phyloP scores from a whole-genome alignment of 768 basidiomycete genomes.

The Mycena sanguinolenta region DNA sequence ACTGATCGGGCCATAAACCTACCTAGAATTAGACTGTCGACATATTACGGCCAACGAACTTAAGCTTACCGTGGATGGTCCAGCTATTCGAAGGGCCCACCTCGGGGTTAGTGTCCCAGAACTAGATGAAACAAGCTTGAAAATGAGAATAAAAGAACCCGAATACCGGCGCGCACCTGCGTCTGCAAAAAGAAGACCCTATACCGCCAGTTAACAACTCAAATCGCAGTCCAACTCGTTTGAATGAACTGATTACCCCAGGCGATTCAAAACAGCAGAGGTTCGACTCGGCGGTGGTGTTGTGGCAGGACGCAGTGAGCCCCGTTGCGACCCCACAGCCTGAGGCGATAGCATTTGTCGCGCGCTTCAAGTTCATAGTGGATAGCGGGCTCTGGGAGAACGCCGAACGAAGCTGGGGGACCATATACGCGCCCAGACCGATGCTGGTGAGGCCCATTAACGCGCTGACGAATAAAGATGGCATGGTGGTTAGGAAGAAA shows the following conservation, averaged over 20 bases:
- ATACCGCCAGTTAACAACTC: no score
- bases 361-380: no score
- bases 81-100: constrained; percentile 64
- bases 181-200: constrained; percentile 63
- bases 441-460: no score
- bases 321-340: constrained; percentile 31
- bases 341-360: constrained; percentile 17
- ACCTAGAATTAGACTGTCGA: constrained; percentile 23
- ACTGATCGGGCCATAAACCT: constrained; percentile 69
- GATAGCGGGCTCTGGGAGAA: no score
- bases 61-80: constrained; percentile 55
- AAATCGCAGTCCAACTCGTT: no score
- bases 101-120: constrained; percentile 64
- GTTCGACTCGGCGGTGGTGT: constrained; percentile 21
- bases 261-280: constrained; percentile 65
- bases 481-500: no score
- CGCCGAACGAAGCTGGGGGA: no score
- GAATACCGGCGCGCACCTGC: constrained; percentile 4
- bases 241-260: constrained; percentile 35
- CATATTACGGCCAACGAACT: neutral
- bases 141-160: neutral
- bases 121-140: constrained; percentile 45
- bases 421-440: no score
- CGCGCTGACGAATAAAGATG: no score
- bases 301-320: constrained; percentile 24